Conservation (phyloP, 139 green algal genomes). For the Medakamo hakoo region DNA sequence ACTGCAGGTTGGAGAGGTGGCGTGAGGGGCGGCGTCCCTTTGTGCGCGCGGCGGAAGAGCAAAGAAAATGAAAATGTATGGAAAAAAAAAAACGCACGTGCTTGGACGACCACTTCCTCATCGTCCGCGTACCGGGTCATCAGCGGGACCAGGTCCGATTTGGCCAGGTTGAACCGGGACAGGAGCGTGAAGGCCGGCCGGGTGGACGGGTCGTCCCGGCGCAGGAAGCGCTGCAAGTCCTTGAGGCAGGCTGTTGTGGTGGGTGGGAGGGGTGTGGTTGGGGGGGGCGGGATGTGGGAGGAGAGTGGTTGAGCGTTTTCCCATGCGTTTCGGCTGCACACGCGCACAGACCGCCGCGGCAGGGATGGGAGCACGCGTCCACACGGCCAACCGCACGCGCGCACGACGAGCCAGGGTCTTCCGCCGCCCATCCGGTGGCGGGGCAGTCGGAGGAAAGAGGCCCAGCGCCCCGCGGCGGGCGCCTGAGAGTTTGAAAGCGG, state of each 20-base stretch:
- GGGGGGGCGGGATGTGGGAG: too few relatives aligned
- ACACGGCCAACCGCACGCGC: too few relatives aligned
- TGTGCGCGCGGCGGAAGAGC: too few relatives aligned
- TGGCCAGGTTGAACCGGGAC: conserved; percentile 37
- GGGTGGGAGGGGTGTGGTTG: neutral
- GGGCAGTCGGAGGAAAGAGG: too few relatives aligned
- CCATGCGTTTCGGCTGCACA: too few relatives aligned
- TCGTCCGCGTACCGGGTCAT: conserved; percentile 58
- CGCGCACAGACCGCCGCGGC: too few relatives aligned
- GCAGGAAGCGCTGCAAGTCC: conserved; percentile 77
- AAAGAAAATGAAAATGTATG: too few relatives aligned
- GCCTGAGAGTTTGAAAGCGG: neutral
- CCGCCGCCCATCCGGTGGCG: too few relatives aligned
- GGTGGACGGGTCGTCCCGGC: conserved; percentile 55
- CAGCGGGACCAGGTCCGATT: conserved; percentile 64
- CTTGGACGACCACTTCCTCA: conserved; percentile 52
- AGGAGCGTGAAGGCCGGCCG: conserved; percentile 66
- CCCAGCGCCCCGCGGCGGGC: too few relatives aligned
- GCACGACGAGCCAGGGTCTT: too few relatives aligned
- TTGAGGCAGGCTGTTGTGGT: conserved; percentile 57
- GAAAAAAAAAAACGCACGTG: conserved; percentile 29
- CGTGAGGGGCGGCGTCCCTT: neutral
- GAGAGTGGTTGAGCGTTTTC: too few relatives aligned
- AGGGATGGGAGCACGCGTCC: too few relatives aligned
- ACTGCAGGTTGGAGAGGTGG: conserved; percentile 36